Conservation (phyloP, 1,284 basidiomycete species). For the Tilletia horrida region DNA sequence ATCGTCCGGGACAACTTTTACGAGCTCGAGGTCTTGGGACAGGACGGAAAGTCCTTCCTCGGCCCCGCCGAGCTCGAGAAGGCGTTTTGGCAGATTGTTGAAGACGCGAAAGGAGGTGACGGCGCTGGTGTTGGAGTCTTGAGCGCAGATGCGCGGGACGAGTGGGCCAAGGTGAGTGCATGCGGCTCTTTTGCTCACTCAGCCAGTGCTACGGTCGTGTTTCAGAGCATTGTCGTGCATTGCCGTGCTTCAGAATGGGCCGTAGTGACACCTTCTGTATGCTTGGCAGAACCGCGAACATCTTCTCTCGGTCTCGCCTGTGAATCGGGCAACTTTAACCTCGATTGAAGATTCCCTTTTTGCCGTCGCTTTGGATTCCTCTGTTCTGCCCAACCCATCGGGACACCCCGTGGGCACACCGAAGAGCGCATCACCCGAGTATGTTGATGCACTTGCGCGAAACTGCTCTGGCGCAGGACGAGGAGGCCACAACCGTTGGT, state of each 20-base stretch:
- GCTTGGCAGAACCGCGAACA: constrained; percentile 66
- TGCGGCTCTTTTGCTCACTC: neutral
- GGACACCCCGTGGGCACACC: constrained; percentile 36
- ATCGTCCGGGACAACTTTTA: constrained; percentile 80
- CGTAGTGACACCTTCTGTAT: no score
- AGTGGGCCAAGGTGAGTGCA: constrained; percentile 70
- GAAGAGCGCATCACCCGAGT: constrained; percentile 64
- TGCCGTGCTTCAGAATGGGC: no score
- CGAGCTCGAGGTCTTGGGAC: constrained; percentile 64
- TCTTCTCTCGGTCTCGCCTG: constrained; percentile 67
- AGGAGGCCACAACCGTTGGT: constrained; percentile 79
- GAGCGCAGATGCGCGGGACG: constrained; percentile 75
- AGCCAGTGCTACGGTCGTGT: neutral
- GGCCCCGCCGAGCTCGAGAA: constrained; percentile 63
- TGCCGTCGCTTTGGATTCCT: constrained; percentile 64
- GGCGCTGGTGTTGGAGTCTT: constrained; percentile 66
- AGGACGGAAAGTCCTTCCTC: constrained; percentile 48
- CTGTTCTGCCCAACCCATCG: constrained; percentile 55
- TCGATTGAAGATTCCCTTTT: constrained; percentile 74
- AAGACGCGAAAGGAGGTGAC: constrained; percentile 66
- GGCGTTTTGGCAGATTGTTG: constrained; percentile 66
- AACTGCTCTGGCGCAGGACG: constrained; percentile 69
- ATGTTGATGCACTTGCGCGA: constrained; percentile 73
- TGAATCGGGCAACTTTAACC: constrained; percentile 65
- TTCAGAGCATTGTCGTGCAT: no score